Conservation (phyloP, 805 yeast species). For the Kodamaea laetipori region DNA sequence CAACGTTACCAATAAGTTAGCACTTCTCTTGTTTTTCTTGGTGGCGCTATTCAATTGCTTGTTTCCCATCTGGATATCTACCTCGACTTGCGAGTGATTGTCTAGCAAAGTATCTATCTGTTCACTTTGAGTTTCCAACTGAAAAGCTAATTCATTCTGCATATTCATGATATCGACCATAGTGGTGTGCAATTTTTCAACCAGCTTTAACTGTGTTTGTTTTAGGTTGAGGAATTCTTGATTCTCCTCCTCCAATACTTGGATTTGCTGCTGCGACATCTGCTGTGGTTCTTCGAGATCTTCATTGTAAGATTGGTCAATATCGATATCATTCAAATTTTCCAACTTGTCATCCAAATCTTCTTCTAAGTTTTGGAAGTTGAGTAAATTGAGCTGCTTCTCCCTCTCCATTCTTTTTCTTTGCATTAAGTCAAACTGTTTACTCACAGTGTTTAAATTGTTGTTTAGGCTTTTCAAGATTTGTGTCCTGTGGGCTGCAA, state of each 20-base stretch:
- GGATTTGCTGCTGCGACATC: conserved; percentile 56
- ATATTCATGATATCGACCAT: conserved; percentile 73
- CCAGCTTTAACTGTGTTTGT: conserved; percentile 60
- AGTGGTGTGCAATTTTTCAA: conserved; percentile 59
- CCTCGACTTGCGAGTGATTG: conserved; percentile 65
- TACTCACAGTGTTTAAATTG: conserved; percentile 44
- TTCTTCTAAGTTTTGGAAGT: conserved; percentile 45
- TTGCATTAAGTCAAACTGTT: conserved; percentile 51
- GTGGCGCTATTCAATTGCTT: conserved; percentile 68
- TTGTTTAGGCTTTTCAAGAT: conserved; percentile 51
- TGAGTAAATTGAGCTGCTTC: conserved; percentile 34
- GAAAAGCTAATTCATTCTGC: conserved; percentile 73
- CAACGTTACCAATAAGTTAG: conserved; percentile 55
- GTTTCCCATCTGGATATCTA: conserved; percentile 73
- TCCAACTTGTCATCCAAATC: conserved; percentile 15
- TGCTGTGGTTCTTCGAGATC: conserved; percentile 11
- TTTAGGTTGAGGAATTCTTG: conserved; percentile 55
- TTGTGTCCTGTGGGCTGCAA: conserved; percentile 49
- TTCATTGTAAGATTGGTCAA: conserved; percentile 7
- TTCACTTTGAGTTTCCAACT: conserved; percentile 71
- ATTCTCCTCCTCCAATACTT: conserved; percentile 60
- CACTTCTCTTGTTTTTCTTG: conserved; percentile 58
- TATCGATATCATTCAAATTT: conserved; percentile 14
- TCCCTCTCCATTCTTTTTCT: conserved; percentile 49
- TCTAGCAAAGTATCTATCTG: conserved; percentile 63